Base-by-base conservation (phyloP, 2,329 filamentous ascomycete species). In the Domatiomyces globalis region DNA sequence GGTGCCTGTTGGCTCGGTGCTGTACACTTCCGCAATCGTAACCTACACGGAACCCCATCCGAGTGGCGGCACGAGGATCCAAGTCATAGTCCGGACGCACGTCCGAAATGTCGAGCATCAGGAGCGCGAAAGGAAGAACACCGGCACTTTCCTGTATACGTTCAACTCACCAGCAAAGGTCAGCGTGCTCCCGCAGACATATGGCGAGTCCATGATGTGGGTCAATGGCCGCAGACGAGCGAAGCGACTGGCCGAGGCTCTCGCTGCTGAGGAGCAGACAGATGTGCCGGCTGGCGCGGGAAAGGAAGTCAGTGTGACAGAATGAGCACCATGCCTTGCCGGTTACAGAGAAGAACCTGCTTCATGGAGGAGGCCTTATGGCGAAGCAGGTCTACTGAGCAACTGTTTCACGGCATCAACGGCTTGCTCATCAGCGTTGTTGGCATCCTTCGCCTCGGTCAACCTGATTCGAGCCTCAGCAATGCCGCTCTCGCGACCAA, bases 61-160 rank as follows among this genome's bases (percentile, higher is more conserved):
- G 19, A 51, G 73, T 69, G 50, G 68, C 70, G 51, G 73, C 70
- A 82, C 78, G 18, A 74, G 81, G 45, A 76, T 87, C 8, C 83
- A 86, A 61, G 78, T 87, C 8, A 76, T 83, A 6, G 80, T 87
- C 12, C 81, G 85, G 62, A 81, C 79, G 33, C 84, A 84, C 62
- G 83, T 87, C 12, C 71, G 82, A 18, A 79, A 86, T 61, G 80
- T 87, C 27, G 82, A 85, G 66, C 81, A 85, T 60, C 81, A 79
- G 5, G 74, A 74, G 47, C 45, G 54, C 19, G 57, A 59, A 25
- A 77, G 79, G 20, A 81, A 79, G 61, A 76, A 81, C 2, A 86
- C 83, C 0, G 84, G 84, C 4, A 81, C 84, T 60, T 87, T 87
- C 69, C 84, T 85, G 60, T 87, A 87, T 63, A 86, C 83, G 0